Evolutionary conservation across 169 alveolate genomes (phyloP), one percentile per base, ranked within the genome.

Genomic region (Plasmodium falciparum): DNA sequence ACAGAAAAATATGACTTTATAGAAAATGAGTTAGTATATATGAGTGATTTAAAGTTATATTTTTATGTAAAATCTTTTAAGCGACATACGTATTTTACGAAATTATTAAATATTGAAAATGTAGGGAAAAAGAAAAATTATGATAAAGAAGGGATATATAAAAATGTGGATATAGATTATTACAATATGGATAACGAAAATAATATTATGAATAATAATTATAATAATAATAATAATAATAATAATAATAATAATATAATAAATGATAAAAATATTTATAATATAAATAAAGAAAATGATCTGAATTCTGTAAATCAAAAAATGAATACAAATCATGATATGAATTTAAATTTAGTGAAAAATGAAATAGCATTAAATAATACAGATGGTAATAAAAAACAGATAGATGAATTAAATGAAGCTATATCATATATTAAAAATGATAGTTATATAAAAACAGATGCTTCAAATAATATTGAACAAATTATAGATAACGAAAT

Each of bases 1-100:
- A 86, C 92, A 5, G 92, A 86, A 43, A 86, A 86, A 39, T 86
- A 86, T 63, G 88, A 86, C 6, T 86, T 86, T 50, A 26, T 86
- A 17, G 92, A 86, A 73, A 61, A 33, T 73, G 92, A 86, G 9
- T 50, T 86, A 2, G 88, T 72, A 5, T 66, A 86, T 22, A 65
- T 54, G 17, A 86, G 92, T 22, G 92, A 86, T 26, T 66, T 86
- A 12, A 86, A 65, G 13, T 67, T 86, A 15, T 86, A 71, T 45
- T 52, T 86, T 22, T 86, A 71, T 29, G 61, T 86, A 17, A 86
- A 86, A 26, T 70, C 92, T 0, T 86, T 50, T 29, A 86, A 86
- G 45, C 47, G 92, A 11, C 92, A 86, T 65, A 9, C 88, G 0
- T 86, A 86, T 73, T 86, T 72, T 72, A 72, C 45, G 47, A 71